Conservation (phyloP, 371 early-diverging fungal genomes). For the Rhizopus delemar region DNA sequence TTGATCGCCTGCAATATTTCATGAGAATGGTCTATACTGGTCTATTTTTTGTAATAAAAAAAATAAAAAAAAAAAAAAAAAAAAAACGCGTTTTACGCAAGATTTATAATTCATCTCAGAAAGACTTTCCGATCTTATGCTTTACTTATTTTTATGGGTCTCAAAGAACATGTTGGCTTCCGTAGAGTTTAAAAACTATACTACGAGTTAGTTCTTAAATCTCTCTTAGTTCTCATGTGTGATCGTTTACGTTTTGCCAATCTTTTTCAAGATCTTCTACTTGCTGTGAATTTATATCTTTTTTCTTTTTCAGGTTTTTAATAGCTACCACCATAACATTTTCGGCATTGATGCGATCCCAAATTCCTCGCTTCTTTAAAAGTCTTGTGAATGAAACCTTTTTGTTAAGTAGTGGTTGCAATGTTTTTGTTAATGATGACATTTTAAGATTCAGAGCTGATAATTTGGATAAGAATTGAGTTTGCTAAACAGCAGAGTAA, state of each 20-base stretch:
- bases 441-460: no score
- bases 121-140: conserved; percentile 12
- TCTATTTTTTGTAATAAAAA: no score
- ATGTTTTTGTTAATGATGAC: conserved; percentile 10
- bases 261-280: conserved; percentile 21
- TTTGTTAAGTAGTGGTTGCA: conserved; percentile 8
- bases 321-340: conserved; percentile 14
- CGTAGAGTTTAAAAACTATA: conserved; percentile 21
- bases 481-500: no score
- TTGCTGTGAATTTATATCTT: conserved; percentile 4
- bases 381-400: conserved; percentile 8
- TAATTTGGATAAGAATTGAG: no score
- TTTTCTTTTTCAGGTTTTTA: conserved; percentile 13
- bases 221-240: conserved; percentile 8
- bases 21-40: conserved; percentile 19
- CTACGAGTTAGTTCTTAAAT: conserved; percentile 14
- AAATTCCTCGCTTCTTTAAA: conserved; percentile 10
- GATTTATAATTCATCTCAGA: conserved; percentile 17
- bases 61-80: no score
- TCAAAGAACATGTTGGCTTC: conserved; percentile 14
- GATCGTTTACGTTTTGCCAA: conserved; percentile 16
- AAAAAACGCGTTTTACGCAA: conserved; percentile 18
- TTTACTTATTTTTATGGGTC: conserved; percentile 9
- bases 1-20: conserved; percentile 22
- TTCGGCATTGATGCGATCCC: conserved; percentile 9